These are phyloP conservation scores for Chenopodium suecicum DNA, from an alignment of 148 eudicot species.

Conservation along the genomic window DNA sequence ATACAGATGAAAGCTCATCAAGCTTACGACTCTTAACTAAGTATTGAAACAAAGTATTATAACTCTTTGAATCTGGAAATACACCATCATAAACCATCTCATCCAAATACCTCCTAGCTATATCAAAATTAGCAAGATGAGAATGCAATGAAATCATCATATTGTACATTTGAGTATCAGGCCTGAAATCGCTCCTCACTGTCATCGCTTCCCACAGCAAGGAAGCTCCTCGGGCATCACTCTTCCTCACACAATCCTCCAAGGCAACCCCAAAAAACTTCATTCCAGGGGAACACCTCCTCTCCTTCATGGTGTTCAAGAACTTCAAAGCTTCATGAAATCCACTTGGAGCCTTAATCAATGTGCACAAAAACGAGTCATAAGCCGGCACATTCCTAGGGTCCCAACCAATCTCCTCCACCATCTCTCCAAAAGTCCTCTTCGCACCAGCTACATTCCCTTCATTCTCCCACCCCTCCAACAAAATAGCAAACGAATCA, in stretches of 20 bases:
- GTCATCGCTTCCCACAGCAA: slow-evolving; percentile 61
- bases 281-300: slow-evolving; percentile 61
- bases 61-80: slow-evolving; percentile 60
- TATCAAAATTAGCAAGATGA: slow-evolving; percentile 39
- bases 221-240: slow-evolving; percentile 52
- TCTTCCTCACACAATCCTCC: slow-evolving; percentile 53
- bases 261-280: slow-evolving; percentile 64
- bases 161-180: slow-evolving; percentile 59
- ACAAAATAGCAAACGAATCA: slow-evolving; percentile 69
- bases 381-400: slow-evolving; percentile 53
- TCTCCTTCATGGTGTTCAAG: slow-evolving; percentile 53
- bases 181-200: slow-evolving; percentile 46
- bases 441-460: slow-evolving; percentile 49
- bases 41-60: slow-evolving; percentile 46
- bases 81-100: slow-evolving; percentile 77
- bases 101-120: slow-evolving; percentile 56
- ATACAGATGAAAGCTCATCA: slow-evolving; percentile 46
- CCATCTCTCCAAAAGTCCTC: slow-evolving; percentile 63
- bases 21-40: slow-evolving; percentile 45
- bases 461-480: slow-evolving; percentile 86
- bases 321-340: slow-evolving; percentile 58
- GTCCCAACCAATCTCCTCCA: slow-evolving; percentile 59
- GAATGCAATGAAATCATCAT: slow-evolving; percentile 65
- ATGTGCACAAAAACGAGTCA: slow-evolving; percentile 63
- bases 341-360: slow-evolving; percentile 59